Conservation (phyloP, 2,329 filamentous ascomycete species). For the Davidsoniella australis region DNA sequence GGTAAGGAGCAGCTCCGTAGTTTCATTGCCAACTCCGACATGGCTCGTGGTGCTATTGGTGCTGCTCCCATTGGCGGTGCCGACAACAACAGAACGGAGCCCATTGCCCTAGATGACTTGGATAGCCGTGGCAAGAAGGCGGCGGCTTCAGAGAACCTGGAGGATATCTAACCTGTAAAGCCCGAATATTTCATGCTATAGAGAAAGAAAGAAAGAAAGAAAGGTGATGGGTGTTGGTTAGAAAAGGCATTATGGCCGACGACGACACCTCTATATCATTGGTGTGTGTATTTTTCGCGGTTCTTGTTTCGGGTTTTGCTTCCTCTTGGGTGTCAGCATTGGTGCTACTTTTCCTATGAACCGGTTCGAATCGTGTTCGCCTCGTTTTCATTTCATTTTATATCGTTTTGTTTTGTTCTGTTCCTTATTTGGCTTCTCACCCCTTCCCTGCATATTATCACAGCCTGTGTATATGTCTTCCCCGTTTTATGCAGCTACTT, state of each 20-base stretch:
- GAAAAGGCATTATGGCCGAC: not conserved
- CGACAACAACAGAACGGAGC: slow-evolving; percentile 20
- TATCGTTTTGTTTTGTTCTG: no score
- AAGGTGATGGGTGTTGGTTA: not conserved
- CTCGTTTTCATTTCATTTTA: not conserved
- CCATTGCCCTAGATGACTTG: slow-evolving; percentile 42
- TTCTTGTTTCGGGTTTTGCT: not conserved
- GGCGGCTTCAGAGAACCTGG: slow-evolving; percentile 23
- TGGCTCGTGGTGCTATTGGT: slow-evolving; percentile 64
- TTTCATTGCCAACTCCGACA: slow-evolving; percentile 76
- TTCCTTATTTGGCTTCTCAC: not conserved
- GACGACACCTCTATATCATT: not conserved
- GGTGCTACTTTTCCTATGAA: no score
- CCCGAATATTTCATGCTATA: not conserved
- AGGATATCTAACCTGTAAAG: slow-evolving; percentile 33
- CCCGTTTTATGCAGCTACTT: no score
- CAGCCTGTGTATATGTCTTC: no score
- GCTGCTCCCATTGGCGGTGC: slow-evolving; percentile 35
- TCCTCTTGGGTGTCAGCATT: no score
- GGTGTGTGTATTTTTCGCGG: slow-evolving; percentile 9
- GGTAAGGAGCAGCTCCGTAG: slow-evolving; percentile 82
- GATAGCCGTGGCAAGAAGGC: slow-evolving; percentile 41
- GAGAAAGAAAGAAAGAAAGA: slow-evolving; percentile 11
- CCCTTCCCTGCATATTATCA: no score
- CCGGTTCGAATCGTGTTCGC: not conserved